Evolutionary conservation across 768 basidiomycete species (phyloP), one percentile per base, ranked within the genome.

Genomic region (Phlegmacium glaucopus): DNA sequence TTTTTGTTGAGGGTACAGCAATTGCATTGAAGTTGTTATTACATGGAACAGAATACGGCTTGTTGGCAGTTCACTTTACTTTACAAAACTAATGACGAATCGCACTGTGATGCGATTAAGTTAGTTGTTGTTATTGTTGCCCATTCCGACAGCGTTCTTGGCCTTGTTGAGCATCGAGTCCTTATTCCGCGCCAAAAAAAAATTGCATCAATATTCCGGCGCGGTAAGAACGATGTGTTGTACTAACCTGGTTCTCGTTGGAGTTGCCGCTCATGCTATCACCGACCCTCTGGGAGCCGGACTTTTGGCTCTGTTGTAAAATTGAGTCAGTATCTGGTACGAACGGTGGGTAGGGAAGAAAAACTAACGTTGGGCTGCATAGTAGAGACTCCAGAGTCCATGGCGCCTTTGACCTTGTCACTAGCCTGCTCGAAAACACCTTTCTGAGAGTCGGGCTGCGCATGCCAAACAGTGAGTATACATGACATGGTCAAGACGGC

Each of bases 401-500:
- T 49, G 44, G 59, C 67, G 50, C 78, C 75, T 57, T 78, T 79
- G 54, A 74, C 6, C 32, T 56, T 61, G 66, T 83, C 82, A 40
- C 72, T 61, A 8, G 69, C 52, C 17, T 79, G 70, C 70, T 84
- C 81, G 25, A 71, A 63, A 46, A 64, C 68, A n/a, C 69, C 50
- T 69, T 84, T 83, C 69, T 82, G 68, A 27, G 75, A 77, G 53
- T 83, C 80, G 55, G 80, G 80, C 80, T 82, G 42, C 4, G 48
- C 27, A 42, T 13, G 22, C 28, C 1, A 9, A 12, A 8, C 11
- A 39, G 28, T 27, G 37, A 47, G 17, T 39, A 36, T 39, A 26
- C 27, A 30, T 9, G 18, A 7, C 11, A 4, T 9, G 25, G 3
- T n/a, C 11, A 15, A 29, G 12, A 10, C 11, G 9, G 10, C n/a